Base-by-base conservation (phyloP, 805 yeast species). In the Yarrowia keelungensis region DNA sequence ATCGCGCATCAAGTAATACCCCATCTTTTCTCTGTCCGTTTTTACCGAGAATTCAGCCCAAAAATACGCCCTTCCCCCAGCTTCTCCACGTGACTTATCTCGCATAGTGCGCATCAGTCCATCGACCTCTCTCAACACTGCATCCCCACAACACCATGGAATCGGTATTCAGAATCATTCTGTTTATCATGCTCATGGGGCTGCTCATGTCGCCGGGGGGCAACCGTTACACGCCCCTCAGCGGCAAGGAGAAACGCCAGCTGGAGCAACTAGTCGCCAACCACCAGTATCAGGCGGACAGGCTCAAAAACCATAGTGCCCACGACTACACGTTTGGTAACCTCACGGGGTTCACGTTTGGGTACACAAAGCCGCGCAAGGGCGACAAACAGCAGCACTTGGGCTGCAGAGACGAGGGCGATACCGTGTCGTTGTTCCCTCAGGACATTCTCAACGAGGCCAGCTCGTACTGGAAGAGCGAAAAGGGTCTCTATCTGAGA, bases 191-290 rank as follows among this genome's bases (percentile, higher is more conserved):
- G 65, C 65, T 59, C 51, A 59, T 59, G 65, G 65, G 65, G 65
- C 65, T 59, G 41, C 65, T 59, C 65, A 59, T 59, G 65, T 59
- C 65, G 42, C 65, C 65, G 65, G 65, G 65, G 42, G 65, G 65
- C 51, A 62, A 62, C 46, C 38, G 67, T 11, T 47, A 47, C 47
- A 47, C 54, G 56, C 67, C 67, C 46, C 56, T 62, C 56, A 62
- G 56, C 38, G 47, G 47, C 43, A 22, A 38, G 38, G 67, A 62
- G 32, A 47, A 47, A 22, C 67, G 56, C 56, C 67, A 62, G 47
- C 47, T 62, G 45, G 67, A 62, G 46, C 56, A 46, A 22, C 56
- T 47, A 2, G 41, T 62, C 4, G 46, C 54, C 39, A 16, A 47
- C 56, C 56, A 62, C 46, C 56, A 62, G 46, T 62, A 38, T 32